phyloP scores from a whole-genome alignment of 2,329 filamentous ascomycete species.

The Dothiorella sarmentorum region DNA sequence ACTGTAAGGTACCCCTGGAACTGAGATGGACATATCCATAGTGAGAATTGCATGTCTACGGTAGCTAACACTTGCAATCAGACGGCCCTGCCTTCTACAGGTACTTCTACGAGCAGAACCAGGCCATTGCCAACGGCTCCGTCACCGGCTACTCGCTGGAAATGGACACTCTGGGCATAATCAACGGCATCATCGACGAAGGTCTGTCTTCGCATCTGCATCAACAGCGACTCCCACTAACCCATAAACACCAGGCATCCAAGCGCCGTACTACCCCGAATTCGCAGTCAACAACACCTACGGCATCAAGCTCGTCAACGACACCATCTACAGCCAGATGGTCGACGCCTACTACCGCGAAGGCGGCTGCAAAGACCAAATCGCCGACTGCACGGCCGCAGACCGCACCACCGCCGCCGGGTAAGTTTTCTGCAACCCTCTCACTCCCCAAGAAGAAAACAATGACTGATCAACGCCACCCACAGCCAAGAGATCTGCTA shows the following conservation, averaged over 20 bases:
- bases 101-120: constrained; percentile 56
- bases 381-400: constrained; percentile 28
- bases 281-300: constrained; percentile 57
- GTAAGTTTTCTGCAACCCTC: background rate
- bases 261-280: constrained; percentile 42
- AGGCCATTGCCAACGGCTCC: constrained; percentile 48
- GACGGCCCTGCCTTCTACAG: constrained; percentile 49
- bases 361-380: constrained; percentile 54
- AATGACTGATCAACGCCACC: constrained; percentile 39
- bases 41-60: background rate
- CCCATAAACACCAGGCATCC: constrained; percentile 27
- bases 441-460: constrained; percentile 17
- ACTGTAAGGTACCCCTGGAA: constrained; percentile 33
- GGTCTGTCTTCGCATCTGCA: background rate
- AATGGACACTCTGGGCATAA: constrained; percentile 54
- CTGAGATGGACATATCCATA: background rate
- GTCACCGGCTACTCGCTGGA: constrained; percentile 47
- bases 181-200: constrained; percentile 40
- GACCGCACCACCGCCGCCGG: background rate
- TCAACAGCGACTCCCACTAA: background rate
- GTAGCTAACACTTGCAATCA: background rate
- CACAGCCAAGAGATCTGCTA: constrained; percentile 40
- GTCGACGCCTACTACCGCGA: constrained; percentile 45
- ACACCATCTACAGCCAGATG: constrained; percentile 44
- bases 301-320: constrained; percentile 46